Evolutionary conservation across 2,329 filamentous ascomycete species (phyloP), one percentile per base, ranked within the genome.

Genomic region (Aspergillus tanneri): DNA sequence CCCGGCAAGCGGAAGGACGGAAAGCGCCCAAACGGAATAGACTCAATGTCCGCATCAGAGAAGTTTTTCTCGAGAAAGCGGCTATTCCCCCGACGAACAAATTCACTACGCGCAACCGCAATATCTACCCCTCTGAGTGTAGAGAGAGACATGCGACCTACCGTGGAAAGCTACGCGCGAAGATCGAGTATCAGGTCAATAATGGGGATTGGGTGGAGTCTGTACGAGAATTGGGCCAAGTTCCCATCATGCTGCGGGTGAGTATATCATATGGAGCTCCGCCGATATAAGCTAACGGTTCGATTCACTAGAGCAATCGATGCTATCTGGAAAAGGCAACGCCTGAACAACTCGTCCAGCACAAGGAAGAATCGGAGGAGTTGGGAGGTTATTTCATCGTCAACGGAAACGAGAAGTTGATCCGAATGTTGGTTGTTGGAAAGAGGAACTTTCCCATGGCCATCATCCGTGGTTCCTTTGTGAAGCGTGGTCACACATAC

Each of bases 311-410:
- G 85, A 93, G 91, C 50, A 95, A 90, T 68, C 81, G 85, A 67
- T 99, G 93, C 67, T 90, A 99, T 66, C 81, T 99, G 21, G 86
- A 95, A 68, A 86, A 87, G 53, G 85, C 91, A 61, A 86, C 89
- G 5, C 93, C 93, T 0, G 85, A 86, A 9, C 79, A 87, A 62
- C 79, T 99, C 12, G 90, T 97, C 23, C 79, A 87, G 55, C 83
- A 84, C 52, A 95, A 96, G 68, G 93, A 99, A 72, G 93, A 99
- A 71, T 88, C 91, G 0, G 93, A 99, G 71, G 93, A 99, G 71
- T 74, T 97, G 24, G 93, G 93, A 28, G 93, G 93, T 36, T 99
- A 97, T 70, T 99, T 97, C 66, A 84, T 99, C 62, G 88, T 99
- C 63, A 99, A 99, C 68, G 93, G 93, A 56, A 96, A 91, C 64